Evolutionary conservation across 768 basidiomycete genomes (phyloP).

Genomic region (Podaxis sp.): DNA sequence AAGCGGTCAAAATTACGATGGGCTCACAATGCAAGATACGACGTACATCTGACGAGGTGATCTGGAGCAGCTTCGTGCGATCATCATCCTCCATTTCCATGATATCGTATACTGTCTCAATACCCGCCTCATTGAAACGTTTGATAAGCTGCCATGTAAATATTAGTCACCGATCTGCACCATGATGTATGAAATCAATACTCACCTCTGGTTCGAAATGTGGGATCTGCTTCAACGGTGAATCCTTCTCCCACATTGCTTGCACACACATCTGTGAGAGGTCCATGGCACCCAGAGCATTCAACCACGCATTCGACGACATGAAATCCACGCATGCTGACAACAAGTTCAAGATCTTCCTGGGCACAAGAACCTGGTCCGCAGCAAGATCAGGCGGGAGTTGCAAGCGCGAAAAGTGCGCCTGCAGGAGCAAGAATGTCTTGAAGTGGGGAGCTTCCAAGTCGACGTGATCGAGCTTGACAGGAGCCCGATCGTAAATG

Average conservation of each 20-base stretch:
- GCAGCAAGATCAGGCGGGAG: slow-evolving; percentile 92
- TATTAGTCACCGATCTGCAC: neutral
- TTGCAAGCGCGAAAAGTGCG: slow-evolving; percentile 92
- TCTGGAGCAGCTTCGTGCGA: slow-evolving; percentile 77
- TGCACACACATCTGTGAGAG: slow-evolving; percentile 98
- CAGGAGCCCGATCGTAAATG: slow-evolving; percentile 95
- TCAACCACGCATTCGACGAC: slow-evolving; percentile 95
- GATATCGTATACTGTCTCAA: slow-evolving; percentile 94
- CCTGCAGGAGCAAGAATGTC: slow-evolving; percentile 89
- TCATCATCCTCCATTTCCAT: slow-evolving; percentile 98
- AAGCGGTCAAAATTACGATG: neutral
- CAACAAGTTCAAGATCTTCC: slow-evolving; percentile 87
- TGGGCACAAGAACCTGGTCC: slow-evolving; percentile 84
- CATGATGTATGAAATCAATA: neutral
- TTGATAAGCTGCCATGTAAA: slow-evolving; percentile 58
- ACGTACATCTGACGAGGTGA: slow-evolving; percentile 88
- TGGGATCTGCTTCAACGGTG: slow-evolving; percentile 92
- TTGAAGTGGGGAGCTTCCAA: slow-evolving; percentile 98
- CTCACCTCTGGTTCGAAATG: slow-evolving; percentile 90
- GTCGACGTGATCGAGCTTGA: slow-evolving; percentile 81
- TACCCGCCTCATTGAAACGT: slow-evolving; percentile 76
- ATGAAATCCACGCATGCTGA: slow-evolving; percentile 98
- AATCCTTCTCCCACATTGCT: slow-evolving; percentile 96
- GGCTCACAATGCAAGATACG: neutral
- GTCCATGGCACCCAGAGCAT: slow-evolving; percentile 96